phyloP scores from a whole-genome alignment of 2,329 filamentous ascomycete genomes.

The Zelopaecilomyces penicillatus region DNA sequence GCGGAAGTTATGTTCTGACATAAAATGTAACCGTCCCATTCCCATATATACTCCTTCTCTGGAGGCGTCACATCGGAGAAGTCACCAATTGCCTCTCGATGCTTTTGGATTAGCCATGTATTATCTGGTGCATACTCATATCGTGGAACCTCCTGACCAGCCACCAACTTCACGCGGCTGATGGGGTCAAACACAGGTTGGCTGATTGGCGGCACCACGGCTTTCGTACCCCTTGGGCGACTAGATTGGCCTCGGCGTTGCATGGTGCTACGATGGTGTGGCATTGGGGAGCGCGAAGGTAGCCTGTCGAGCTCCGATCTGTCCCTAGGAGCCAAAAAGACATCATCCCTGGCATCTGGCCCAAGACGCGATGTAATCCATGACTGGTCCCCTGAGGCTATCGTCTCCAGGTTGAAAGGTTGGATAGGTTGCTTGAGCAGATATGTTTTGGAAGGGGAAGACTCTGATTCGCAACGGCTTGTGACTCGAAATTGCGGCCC shows the following conservation, averaged over 20 bases:
- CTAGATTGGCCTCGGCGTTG: conserved; percentile 5
- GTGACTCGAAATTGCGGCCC: conserved; percentile 33
- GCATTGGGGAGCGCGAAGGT: conserved; percentile 16
- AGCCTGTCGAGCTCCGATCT: conserved; percentile 15
- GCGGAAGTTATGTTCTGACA: conserved; percentile 42
- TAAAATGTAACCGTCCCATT: conserved; percentile 50
- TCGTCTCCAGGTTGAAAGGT: conserved; percentile 37
- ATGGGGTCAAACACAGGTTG: conserved; percentile 50
- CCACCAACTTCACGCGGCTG: conserved; percentile 43
- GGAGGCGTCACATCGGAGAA: conserved; percentile 45
- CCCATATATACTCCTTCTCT: conserved; percentile 50
- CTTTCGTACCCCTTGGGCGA: conserved; percentile 18
- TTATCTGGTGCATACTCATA: conserved; percentile 34
- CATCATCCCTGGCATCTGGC: conserved; percentile 20
- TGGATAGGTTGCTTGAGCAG: conserved; percentile 35
- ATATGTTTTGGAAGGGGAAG: conserved; percentile 28
- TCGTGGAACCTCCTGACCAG: conserved; percentile 39
- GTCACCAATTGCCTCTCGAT: conserved; percentile 48
- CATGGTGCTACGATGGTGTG: conserved; percentile 9
- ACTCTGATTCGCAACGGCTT: conserved; percentile 18
- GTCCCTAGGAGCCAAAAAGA: conserved; percentile 15
- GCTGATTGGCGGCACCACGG: conserved; percentile 40
- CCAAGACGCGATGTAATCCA: conserved; percentile 37
- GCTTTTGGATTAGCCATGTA: conserved; percentile 50
- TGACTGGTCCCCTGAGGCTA: conserved; percentile 36